Conservation (phyloP, 768 basidiomycete species). For the Pulveroboletus frians region DNA sequence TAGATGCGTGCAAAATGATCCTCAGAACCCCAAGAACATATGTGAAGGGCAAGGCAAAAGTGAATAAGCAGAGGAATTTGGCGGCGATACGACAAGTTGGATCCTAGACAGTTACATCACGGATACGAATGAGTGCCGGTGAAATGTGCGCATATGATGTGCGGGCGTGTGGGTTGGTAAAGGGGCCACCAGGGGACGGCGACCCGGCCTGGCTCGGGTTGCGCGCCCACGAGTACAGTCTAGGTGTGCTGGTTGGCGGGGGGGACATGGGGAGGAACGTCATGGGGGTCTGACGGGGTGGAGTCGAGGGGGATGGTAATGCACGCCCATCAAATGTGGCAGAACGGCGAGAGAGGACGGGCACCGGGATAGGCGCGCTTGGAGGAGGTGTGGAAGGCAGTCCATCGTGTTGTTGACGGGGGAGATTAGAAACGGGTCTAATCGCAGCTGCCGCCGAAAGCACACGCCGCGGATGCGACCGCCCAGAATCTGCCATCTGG, state of each 20-base stretch:
- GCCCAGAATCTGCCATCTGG: constrained; percentile 2
- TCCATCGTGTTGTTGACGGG: constrained; percentile 4
- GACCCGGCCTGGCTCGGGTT: constrained; percentile 33
- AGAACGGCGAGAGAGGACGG: constrained; percentile 19
- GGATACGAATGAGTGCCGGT: constrained; percentile 42
- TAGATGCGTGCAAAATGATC: constrained; percentile 15
- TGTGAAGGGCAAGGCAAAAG: constrained; percentile 7
- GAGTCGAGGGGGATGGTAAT: constrained; percentile 27
- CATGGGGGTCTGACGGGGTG: constrained; percentile 24
- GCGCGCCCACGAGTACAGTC: constrained; percentile 52
- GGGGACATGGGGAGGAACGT: constrained; percentile 42
- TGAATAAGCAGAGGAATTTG: constrained; percentile 1
- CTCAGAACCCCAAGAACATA: constrained; percentile 13
- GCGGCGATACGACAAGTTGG: neutral
- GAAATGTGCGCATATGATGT: constrained; percentile 55
- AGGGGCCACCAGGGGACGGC: constrained; percentile 37
- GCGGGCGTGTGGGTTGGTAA: constrained; percentile 56
- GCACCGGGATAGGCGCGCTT: constrained; percentile 30
- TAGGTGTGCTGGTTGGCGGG: constrained; percentile 50
- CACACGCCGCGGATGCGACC: constrained; percentile 5
- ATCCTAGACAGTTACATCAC: constrained; percentile 32
- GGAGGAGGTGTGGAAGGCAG: constrained; percentile 16
- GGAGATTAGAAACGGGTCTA: neutral
- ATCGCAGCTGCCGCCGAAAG: neutral
- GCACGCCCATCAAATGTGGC: constrained; percentile 17